phyloP scores from a whole-genome alignment of 176 grass and related monocot genomes.

The Ensete ventricosum region DNA sequence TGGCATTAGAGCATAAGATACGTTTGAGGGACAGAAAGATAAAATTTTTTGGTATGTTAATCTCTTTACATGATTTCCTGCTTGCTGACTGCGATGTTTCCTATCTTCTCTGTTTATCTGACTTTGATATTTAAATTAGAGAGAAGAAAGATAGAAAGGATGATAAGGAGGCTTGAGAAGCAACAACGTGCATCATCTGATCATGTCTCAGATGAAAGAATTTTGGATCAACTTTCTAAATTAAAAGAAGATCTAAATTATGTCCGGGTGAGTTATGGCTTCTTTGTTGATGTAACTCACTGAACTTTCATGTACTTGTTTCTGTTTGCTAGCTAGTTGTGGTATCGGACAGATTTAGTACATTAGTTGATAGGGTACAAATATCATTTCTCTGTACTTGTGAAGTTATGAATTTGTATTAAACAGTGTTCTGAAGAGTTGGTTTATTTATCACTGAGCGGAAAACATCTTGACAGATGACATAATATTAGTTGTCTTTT shows the following conservation, averaged over 20 bases:
- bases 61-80: not conserved
- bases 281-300: not conserved
- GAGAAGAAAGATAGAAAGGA: constrained; percentile 93
- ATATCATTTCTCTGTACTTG: not conserved
- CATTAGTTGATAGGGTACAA: not conserved
- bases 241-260: constrained; percentile 93
- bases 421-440: not conserved
- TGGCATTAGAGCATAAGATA: constrained; percentile 54
- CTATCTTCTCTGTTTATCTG: constrained; percentile 9
- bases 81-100: constrained; percentile 1
- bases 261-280: constrained; percentile 54
- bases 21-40: constrained; percentile 90
- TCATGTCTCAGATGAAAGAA: constrained; percentile 37
- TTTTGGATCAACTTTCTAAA: constrained; percentile 43
- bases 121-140: constrained; percentile 35
- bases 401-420: not conserved
- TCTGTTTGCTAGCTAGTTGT: constrained; percentile 14
- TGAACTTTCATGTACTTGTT: not conserved
- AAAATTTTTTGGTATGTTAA: constrained; percentile 71
- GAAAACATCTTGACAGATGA: not conserved
- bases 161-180: constrained; percentile 91
- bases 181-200: constrained; percentile 67
- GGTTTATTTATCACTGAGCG: not conserved
- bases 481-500: constrained; percentile 16
- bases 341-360: not conserved